These are phyloP conservation scores for Claviceps capensis DNA, from an alignment of 2,329 filamentous ascomycete species.

Conservation along the genomic window DNA sequence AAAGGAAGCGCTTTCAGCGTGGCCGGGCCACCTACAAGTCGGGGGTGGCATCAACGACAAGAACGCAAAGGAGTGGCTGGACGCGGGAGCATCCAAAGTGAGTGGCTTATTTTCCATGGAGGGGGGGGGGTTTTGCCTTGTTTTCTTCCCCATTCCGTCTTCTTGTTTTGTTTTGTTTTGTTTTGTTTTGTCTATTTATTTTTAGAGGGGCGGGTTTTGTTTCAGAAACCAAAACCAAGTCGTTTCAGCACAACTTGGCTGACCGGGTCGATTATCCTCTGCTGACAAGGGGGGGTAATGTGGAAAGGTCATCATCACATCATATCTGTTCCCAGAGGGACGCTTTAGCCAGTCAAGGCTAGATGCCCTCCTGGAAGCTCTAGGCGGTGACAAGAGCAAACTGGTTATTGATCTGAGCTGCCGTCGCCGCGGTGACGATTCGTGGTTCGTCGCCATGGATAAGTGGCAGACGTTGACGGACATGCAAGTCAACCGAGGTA, in stretches of 20 bases:
- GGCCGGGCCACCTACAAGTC: conserved; percentile 72
- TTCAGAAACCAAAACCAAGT: neutral
- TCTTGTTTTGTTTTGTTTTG: neutral
- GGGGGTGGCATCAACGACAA: conserved; percentile 83
- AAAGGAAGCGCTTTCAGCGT: conserved; percentile 59
- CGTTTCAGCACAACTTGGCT: neutral
- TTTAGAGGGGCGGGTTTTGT: neutral
- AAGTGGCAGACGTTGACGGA: conserved; percentile 98
- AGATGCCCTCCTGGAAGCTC: conserved; percentile 55
- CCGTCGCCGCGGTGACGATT: conserved; percentile 53
- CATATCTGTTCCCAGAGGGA: conserved; percentile 77
- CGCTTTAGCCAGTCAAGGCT: conserved; percentile 68
- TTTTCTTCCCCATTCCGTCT: neutral
- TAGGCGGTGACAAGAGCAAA: conserved; percentile 62
- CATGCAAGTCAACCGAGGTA: conserved; percentile 83
- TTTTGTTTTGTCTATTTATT: neutral
- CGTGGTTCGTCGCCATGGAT: conserved; percentile 97
- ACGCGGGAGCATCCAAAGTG: conserved; percentile 79
- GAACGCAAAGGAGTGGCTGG: conserved; percentile 80
- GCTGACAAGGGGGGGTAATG: neutral
- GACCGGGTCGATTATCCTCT: neutral
- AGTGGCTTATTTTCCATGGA: neutral
- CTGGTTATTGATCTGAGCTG: conserved; percentile 95
- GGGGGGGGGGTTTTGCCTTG: neutral
- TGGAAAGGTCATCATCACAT: conserved; percentile 85